These are phyloP conservation scores for Metarhizium rileyi DNA, from an alignment of 2,329 filamentous ascomycete species.

Conservation along the genomic window DNA sequence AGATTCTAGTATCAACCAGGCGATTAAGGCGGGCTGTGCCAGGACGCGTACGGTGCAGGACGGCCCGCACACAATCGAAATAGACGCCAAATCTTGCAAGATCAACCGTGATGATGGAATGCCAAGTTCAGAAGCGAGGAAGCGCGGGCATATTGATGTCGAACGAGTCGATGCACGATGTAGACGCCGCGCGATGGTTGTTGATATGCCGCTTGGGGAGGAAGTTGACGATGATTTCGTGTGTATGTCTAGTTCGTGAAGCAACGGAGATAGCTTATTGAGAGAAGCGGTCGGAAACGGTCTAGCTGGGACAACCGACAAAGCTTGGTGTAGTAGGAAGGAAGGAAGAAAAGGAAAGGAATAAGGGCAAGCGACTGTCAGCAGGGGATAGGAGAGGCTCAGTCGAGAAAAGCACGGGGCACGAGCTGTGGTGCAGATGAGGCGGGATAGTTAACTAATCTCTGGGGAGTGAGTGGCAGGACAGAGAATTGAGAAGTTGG, in stretches of 20 bases:
- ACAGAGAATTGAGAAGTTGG: neutral
- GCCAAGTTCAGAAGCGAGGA: neutral
- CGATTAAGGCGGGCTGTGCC: neutral
- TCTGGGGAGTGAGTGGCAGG: neutral
- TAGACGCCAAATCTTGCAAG: neutral
- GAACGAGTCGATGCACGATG: neutral
- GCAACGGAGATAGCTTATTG: too few species aligned
- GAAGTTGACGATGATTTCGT: too few species aligned
- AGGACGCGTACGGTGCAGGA: too few species aligned
- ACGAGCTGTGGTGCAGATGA: neutral
- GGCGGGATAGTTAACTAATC: neutral
- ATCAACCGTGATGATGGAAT: neutral
- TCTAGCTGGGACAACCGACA: too few species aligned
- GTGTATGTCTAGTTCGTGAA: too few species aligned
- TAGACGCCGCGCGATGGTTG: neutral
- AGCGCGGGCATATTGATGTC: slow-evolving; percentile 7
- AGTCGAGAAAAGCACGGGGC: too few species aligned
- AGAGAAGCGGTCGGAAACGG: too few species aligned
- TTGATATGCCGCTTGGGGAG: too few species aligned
- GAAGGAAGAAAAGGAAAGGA: too few species aligned
- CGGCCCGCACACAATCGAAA: neutral
- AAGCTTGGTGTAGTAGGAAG: too few species aligned
- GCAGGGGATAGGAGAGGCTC: too few species aligned
- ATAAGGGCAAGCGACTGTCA: too few species aligned
- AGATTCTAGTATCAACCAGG: neutral